These are phyloP conservation scores for Cladophialophora psammophila DNA, from an alignment of 2,329 filamentous ascomycete genomes.

Conservation along the genomic window DNA sequence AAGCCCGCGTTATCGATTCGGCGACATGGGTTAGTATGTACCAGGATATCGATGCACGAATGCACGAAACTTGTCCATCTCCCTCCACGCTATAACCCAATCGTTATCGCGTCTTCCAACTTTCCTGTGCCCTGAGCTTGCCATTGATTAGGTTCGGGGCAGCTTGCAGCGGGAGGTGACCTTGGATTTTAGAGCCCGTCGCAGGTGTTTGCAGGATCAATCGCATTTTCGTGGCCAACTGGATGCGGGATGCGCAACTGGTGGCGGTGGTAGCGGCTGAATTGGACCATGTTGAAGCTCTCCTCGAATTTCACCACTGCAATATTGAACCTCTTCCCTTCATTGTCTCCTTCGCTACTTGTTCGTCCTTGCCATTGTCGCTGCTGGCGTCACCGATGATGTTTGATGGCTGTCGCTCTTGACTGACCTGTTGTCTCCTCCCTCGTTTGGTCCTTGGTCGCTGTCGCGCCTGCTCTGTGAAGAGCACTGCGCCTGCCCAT, in stretches of 20 bases:
- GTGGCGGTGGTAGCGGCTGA: not conserved
- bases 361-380: conserved; percentile 10
- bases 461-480: conserved; percentile 22
- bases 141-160: conserved; percentile 16
- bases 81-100: conserved; percentile 23
- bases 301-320: conserved; percentile 7
- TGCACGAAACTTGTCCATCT: conserved; percentile 13
- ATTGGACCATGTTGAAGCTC: conserved; percentile 6
- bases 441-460: conserved; percentile 7
- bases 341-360: not conserved
- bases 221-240: conserved; percentile 3
- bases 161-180: conserved; percentile 15
- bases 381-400: conserved; percentile 7
- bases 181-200: not conserved
- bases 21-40: no score
- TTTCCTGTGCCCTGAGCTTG: not conserved
- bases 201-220: not conserved
- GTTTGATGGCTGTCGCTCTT: conserved; percentile 26
- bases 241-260: conserved; percentile 6
- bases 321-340: not conserved
- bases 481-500: conserved; percentile 17
- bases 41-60: no score
- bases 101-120: conserved; percentile 19
- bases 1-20: conserved; percentile 6
- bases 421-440: conserved; percentile 17